Percentiles rank a stretch among this genome's conserved stretches.
Conservation (phyloP, 139 green algal genomes). For the Coccomyxa sp. region DNA sequence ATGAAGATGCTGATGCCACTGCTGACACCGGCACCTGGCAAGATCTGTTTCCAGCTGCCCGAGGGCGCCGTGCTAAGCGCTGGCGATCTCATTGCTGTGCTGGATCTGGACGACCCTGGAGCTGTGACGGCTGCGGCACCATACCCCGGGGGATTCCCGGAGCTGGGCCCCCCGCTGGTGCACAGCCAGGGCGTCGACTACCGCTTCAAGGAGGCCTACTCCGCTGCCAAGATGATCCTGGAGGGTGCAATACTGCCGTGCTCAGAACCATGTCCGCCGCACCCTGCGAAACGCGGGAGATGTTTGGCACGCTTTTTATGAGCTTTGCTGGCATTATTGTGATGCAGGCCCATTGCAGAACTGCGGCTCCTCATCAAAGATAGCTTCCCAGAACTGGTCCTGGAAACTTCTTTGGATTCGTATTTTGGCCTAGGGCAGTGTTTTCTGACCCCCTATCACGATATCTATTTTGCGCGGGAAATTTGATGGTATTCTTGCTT, state of each 20-base stretch:
- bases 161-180: constrained; percentile 69
- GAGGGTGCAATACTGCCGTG: constrained; percentile 41
- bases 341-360: too few species aligned
- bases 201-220: constrained; percentile 44
- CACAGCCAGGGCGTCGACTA: constrained; percentile 43
- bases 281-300: too few species aligned
- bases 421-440: too few species aligned
- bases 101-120: constrained; percentile 69
- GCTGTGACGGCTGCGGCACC: constrained; percentile 39
- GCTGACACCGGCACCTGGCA: constrained; percentile 63
- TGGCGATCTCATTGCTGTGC: constrained; percentile 74
- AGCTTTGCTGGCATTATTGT: too few species aligned
- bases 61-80: constrained; percentile 69
- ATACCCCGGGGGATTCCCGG: constrained; percentile 59
- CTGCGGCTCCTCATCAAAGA: too few species aligned
- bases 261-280: too few species aligned
- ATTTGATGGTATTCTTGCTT: too few species aligned
- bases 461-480: too few species aligned
- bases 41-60: constrained; percentile 36
- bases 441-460: too few species aligned
- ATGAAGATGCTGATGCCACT: constrained; percentile 96
- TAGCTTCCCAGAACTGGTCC: too few species aligned
- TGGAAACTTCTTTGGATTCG: too few species aligned
- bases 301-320: too few species aligned
- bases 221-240: constrained; percentile 58